Conservation (phyloP, 2,329 filamentous ascomycete genomes). For the Trichoderma oligosporum region DNA sequence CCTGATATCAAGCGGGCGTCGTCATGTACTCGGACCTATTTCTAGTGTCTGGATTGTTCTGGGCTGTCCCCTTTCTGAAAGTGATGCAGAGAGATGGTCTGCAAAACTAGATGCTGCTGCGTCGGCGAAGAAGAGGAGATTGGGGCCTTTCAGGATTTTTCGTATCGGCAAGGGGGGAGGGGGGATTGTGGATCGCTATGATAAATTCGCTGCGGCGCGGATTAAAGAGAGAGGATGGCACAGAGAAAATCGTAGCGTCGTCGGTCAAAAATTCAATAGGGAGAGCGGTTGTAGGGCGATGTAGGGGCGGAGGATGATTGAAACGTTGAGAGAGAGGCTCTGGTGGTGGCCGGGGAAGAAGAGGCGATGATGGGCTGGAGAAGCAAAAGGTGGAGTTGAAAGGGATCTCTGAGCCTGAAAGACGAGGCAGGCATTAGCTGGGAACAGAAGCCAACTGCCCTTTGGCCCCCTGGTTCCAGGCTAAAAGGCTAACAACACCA, state of each 20-base stretch:
- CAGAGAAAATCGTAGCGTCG: neutral
- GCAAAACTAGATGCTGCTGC: neutral
- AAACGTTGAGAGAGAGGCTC: conserved; percentile 4
- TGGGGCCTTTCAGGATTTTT: conserved; percentile 7
- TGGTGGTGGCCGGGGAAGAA: neutral
- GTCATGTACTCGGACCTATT: conserved; percentile 29
- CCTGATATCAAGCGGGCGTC: conserved; percentile 27
- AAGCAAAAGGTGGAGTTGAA: conserved; percentile 21
- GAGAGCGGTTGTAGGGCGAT: conserved; percentile 14
- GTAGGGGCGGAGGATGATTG: conserved; percentile 5
- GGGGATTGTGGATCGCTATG: neutral
- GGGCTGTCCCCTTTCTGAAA: neutral
- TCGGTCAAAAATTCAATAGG: neutral
- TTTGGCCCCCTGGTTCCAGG: neutral
- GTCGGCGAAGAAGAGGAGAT: conserved; percentile 12
- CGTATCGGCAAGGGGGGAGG: conserved; percentile 7
- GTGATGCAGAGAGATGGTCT: neutral
- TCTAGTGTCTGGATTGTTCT: neutral
- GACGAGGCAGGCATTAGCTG: conserved; percentile 32
- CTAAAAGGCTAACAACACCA: conserved; percentile 15
- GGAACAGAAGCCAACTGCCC: conserved; percentile 20
- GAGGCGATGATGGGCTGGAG: conserved; percentile 17
- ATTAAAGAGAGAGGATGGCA: neutral
- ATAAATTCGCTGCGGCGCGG: conserved; percentile 6
- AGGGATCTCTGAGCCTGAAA: conserved; percentile 29